Conservation (phyloP, 2,329 filamentous ascomycete species). For the Emmonsia crescens region DNA sequence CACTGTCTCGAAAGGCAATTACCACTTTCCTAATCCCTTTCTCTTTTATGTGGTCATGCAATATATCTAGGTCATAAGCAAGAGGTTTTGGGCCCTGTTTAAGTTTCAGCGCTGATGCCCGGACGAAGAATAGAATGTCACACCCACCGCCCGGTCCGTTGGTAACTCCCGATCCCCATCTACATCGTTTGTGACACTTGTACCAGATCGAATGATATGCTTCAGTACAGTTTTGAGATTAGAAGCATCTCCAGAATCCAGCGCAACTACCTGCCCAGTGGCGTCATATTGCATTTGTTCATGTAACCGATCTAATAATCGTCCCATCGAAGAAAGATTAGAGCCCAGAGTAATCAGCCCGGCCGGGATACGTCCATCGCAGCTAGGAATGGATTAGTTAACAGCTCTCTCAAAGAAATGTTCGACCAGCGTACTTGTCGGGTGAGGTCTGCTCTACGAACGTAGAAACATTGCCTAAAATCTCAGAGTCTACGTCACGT, state of each 20-base stretch:
- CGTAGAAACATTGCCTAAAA: slow-evolving; percentile 27
- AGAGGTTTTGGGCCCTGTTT: slow-evolving; percentile 31
- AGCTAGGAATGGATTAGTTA: slow-evolving; percentile 19
- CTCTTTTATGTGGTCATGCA: slow-evolving; percentile 32
- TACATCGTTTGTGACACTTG: slow-evolving; percentile 26
- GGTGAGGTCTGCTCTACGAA: slow-evolving; percentile 28
- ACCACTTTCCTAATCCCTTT: slow-evolving; percentile 30
- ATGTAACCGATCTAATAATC: slow-evolving; percentile 29
- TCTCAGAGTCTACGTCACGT: slow-evolving; percentile 29
- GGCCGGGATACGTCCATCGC: slow-evolving; percentile 30
- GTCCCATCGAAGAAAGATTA: slow-evolving; percentile 31
- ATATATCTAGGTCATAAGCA: slow-evolving; percentile 37
- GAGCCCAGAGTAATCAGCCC: slow-evolving; percentile 35
- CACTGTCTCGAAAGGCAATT: slow-evolving; percentile 36
- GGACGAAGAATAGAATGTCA: neutral
- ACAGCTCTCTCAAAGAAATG: slow-evolving; percentile 6
- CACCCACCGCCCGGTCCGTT: slow-evolving; percentile 27
- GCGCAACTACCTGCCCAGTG: slow-evolving; percentile 28
- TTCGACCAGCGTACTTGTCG: slow-evolving; percentile 22
- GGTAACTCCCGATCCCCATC: slow-evolving; percentile 31
- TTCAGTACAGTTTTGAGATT: slow-evolving; percentile 39
- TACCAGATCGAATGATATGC: slow-evolving; percentile 34
- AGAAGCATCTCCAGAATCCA: slow-evolving; percentile 35
- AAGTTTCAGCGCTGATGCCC: slow-evolving; percentile 7
- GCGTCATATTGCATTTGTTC: slow-evolving; percentile 21